These are phyloP conservation scores for Naganishia cerealis DNA, from an alignment of 1,284 basidiomycete species.

Conservation along the genomic window DNA sequence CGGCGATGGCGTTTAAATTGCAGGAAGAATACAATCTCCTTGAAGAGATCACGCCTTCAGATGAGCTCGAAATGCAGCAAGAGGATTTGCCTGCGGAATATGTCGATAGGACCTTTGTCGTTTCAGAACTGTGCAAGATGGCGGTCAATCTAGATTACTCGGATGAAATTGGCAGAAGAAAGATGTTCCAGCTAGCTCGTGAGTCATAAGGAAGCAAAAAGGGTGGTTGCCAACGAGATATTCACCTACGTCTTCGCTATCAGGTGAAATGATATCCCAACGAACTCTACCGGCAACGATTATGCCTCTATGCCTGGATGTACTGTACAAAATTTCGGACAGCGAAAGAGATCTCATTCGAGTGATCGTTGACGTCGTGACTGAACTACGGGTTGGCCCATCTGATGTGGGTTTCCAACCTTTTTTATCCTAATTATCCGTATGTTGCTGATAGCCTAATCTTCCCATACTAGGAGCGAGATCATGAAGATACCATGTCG, in stretches of 20 bases:
- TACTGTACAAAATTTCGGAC: constrained; percentile 77
- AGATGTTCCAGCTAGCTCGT: constrained; percentile 85
- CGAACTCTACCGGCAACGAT: constrained; percentile 74
- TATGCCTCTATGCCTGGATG: constrained; percentile 79
- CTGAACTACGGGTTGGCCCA: constrained; percentile 64
- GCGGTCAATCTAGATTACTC: constrained; percentile 84
- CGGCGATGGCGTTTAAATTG: constrained; percentile 80
- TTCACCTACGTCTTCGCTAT: not conserved
- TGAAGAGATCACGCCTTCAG: constrained; percentile 50
- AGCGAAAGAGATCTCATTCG: constrained; percentile 88
- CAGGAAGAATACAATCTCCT: constrained; percentile 76
- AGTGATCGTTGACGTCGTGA: constrained; percentile 89
- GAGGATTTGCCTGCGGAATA: constrained; percentile 61
- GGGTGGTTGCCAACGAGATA: not conserved
- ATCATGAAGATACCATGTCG: constrained; percentile 28
- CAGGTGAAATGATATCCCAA: constrained; percentile 83
- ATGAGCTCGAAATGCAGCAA: constrained; percentile 48
- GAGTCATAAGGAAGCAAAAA: constrained; percentile 55
- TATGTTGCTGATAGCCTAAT: not conserved
- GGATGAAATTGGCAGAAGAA: constrained; percentile 90
- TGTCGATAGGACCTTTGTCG: constrained; percentile 64
- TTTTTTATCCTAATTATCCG: constrained; percentile 34
- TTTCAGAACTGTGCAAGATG: constrained; percentile 77
- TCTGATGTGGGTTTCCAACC: constrained; percentile 58
- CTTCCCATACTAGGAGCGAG: constrained; percentile 13